phyloP scores from a whole-genome alignment of 257 asterid species.

The Solanum microdontum region DNA sequence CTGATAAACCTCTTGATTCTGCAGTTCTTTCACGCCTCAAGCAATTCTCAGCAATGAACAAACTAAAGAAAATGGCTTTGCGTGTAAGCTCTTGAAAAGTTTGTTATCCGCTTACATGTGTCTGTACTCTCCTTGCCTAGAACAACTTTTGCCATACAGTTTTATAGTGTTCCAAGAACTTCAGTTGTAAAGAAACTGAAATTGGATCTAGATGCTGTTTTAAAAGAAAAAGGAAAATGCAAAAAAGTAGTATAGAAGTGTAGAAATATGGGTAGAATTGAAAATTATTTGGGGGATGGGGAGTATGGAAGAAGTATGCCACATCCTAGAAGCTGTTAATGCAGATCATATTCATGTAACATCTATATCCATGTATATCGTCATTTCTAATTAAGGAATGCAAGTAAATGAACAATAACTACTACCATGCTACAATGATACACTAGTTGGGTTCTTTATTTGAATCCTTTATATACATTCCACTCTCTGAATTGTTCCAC shows the following conservation, averaged over 20 bases:
- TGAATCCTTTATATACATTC: neutral
- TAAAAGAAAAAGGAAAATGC: neutral
- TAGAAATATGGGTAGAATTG: neutral
- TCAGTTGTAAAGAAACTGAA: neutral
- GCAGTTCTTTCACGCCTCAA: constrained; percentile 90
- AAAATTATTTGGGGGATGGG: neutral
- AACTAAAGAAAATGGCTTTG: constrained; percentile 94
- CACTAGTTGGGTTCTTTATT: neutral
- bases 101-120: neutral
- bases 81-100: constrained; percentile 45
- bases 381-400: neutral
- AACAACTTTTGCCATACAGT: neutral
- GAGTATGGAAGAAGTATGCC: neutral
- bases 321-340: neutral
- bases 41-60: constrained; percentile 96
- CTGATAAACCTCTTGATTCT: constrained; percentile 94
- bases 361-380: neutral
- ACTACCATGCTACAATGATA: neutral
- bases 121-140: neutral
- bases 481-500: neutral
- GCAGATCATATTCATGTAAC: neutral
- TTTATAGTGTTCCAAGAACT: neutral
- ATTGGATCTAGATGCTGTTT: neutral
- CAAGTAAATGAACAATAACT: neutral
- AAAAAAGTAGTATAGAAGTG: neutral